A percentile compares a stretch with the other conserved stretches of the same genome.
phyloP scores from a whole-genome alignment of 2,329 filamentous ascomycete species.

The Hymenoscyphus infarciens region DNA sequence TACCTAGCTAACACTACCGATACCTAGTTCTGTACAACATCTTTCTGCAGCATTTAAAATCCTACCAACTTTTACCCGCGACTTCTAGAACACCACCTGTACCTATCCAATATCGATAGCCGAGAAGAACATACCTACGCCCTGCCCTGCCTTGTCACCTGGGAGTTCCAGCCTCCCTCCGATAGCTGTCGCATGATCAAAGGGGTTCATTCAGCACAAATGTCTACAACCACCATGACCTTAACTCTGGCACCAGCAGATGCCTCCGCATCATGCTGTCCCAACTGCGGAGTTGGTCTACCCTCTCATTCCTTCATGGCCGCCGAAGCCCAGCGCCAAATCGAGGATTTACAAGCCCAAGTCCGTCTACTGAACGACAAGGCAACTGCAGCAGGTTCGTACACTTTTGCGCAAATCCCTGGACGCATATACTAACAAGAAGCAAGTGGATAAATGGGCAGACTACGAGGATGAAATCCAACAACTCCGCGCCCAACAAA shows the following conservation, averaged over 20 bases:
- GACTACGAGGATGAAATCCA: constrained; percentile 79
- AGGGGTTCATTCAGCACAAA: constrained; percentile 16
- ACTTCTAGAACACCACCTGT: background rate
- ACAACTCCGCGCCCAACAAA: constrained; percentile 47
- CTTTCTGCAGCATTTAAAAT: background rate
- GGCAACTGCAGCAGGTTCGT: constrained; percentile 57
- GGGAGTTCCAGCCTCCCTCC: background rate
- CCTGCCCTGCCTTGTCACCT: background rate
- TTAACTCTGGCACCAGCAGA: constrained; percentile 28
- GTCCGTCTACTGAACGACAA: constrained; percentile 68
- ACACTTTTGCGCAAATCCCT: constrained; percentile 2
- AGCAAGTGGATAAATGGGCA: constrained; percentile 60
- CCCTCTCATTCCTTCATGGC: constrained; percentile 27
- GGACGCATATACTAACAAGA: constrained; percentile 3
- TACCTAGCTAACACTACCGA: background rate
- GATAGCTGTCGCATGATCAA: constrained; percentile 20
- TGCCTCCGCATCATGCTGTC: constrained; percentile 23
- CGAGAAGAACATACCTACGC: background rate
- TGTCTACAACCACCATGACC: constrained; percentile 36
- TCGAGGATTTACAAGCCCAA: constrained; percentile 67
- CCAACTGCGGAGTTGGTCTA: constrained; percentile 34
- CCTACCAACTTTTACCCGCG: background rate
- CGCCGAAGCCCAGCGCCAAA: constrained; percentile 51
- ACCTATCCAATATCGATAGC: background rate
- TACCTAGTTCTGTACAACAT: background rate